Conservation (phyloP, 2,329 filamentous ascomycete genomes). For the Aotearoamyces nothofagi region DNA sequence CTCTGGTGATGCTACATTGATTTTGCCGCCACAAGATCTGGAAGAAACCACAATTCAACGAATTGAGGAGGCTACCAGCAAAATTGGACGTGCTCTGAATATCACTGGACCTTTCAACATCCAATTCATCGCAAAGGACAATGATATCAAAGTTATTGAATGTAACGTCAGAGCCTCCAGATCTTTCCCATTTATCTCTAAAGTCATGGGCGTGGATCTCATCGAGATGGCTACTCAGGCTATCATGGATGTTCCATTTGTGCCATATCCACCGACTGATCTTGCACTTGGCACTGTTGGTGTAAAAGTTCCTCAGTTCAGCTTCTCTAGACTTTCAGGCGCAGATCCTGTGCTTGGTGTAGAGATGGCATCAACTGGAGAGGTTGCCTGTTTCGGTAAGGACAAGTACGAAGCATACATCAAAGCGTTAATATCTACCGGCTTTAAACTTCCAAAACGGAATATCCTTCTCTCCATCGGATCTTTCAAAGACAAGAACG, state of each 20-base stretch:
- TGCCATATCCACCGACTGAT: slow-evolving; percentile 64
- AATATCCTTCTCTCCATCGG: slow-evolving; percentile 94
- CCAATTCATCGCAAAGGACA: slow-evolving; percentile 98
- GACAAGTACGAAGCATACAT: slow-evolving; percentile 98
- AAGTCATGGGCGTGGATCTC: slow-evolving; percentile 94
- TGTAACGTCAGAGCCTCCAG: slow-evolving; percentile 94
- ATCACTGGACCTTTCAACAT: slow-evolving; percentile 98
- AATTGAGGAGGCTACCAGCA: slow-evolving; percentile 88
- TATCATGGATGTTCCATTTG: slow-evolving; percentile 73
- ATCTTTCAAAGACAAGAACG: slow-evolving; percentile 94
- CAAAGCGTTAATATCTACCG: slow-evolving; percentile 88
- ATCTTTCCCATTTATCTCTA: slow-evolving; percentile 96
- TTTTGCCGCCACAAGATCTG: slow-evolving; percentile 86
- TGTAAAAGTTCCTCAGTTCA: slow-evolving; percentile 98
- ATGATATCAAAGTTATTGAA: slow-evolving; percentile 99
- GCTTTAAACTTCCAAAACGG: slow-evolving; percentile 90
- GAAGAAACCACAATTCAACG: slow-evolving; percentile 75
- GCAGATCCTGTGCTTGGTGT: slow-evolving; percentile 94
- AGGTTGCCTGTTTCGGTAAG: slow-evolving; percentile 89
- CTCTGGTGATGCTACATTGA: slow-evolving; percentile 92
- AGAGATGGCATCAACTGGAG: slow-evolving; percentile 97
- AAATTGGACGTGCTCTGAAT: slow-evolving; percentile 88
- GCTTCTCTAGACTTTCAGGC: slow-evolving; percentile 90
- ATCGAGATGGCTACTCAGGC: slow-evolving; percentile 98
- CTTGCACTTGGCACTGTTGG: slow-evolving; percentile 75